Base-by-base conservation (phyloP, 345 rosid genomes). In the Draba incana region DNA sequence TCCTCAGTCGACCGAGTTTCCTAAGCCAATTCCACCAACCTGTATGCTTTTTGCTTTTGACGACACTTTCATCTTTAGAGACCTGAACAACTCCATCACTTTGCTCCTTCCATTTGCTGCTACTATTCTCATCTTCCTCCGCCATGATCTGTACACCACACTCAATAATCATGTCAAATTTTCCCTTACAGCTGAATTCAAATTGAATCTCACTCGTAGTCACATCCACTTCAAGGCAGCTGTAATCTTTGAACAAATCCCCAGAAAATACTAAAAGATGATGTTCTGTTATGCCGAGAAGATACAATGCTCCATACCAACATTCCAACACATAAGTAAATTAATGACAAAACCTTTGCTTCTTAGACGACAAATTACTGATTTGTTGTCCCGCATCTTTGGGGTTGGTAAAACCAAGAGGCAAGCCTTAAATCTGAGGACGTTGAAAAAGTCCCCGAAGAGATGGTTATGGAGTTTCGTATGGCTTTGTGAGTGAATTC, bases 321-420 rank as follows among this genome's bases (percentile, higher is more conserved):
- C 2, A 8, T 35, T 6, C 9, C 2, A 1, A 1, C 2, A 35
- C 7, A 9, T 8, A 35, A 42, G 46, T 42, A 13, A 15, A 42
- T 42, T 42, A 7, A 13, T 13, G 46, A 42, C 15, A 2, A 42
- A 15, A 13, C 46, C 46, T 42, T 42, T 42, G 46, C 46, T 13
- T 42, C 46, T 42, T 13, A 42, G 15, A 42, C 46, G 7, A 42
- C 46, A 13, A 13, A 13, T 15, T 11, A 41, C 1, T 1, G 0
- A 1, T 1, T 5, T 0, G 35, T 6, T 0, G 35, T 31, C 3
- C 35, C 2, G 0, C 0, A 3, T 0, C 5, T 11, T 5, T 12
- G 4, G 45, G 14, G 14, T 31, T 31, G 35, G 35, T 31, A 6
- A 41, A 41, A 41, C 6, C 14, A 41, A 5, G 14, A 41, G 5